These are phyloP conservation scores for Dendrobium nobile DNA, from an alignment of 106 monocot species.

Conservation along the genomic window DNA sequence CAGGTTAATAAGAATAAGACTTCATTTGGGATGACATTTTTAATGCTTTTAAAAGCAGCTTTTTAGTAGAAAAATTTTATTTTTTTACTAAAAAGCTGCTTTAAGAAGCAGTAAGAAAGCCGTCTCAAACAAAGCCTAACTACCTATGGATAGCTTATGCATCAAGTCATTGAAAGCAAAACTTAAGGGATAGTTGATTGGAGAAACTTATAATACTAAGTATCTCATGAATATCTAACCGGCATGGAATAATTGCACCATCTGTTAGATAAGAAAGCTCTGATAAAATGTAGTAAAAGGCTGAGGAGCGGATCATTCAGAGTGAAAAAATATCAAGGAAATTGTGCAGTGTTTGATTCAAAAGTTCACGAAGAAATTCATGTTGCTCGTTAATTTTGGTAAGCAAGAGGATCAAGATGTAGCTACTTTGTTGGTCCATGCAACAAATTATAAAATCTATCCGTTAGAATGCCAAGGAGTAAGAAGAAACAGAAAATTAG, in stretches of 20 bases:
- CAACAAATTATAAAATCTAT: background rate
- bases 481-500: background rate
- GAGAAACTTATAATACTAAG: constrained; percentile 56
- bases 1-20: background rate
- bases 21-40: too few relatives aligned
- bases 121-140: too few relatives aligned
- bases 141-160: background rate
- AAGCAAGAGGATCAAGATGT: background rate
- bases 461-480: background rate
- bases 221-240: constrained; percentile 91
- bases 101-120: too few relatives aligned
- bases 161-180: background rate
- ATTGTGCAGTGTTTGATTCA: background rate
- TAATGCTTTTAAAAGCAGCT: too few relatives aligned
- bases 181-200: background rate
- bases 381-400: background rate
- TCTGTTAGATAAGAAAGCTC: constrained; percentile 36
- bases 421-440: background rate
- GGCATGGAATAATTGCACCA: constrained; percentile 80
- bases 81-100: too few relatives aligned
- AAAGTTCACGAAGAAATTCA: background rate
- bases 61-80: too few relatives aligned
- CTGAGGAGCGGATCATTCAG: background rate
- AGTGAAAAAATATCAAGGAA: background rate
- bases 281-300: background rate